Evolutionary conservation across 108 stramenopile genomes (phyloP).

Genomic region (Aurantiochytrium sp.): DNA sequence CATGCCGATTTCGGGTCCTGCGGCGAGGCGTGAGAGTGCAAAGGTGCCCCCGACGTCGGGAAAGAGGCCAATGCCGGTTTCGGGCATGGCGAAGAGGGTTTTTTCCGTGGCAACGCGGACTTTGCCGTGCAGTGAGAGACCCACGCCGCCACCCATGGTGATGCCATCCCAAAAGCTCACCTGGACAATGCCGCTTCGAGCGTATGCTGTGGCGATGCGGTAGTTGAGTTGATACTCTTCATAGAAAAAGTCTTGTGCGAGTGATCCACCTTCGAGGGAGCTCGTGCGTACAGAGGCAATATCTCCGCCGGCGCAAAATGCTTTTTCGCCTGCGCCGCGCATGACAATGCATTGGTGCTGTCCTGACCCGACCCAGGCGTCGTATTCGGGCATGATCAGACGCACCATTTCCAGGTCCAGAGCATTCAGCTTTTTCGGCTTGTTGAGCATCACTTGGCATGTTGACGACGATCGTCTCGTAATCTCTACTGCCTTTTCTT

Average conservation of each 20-base stretch:
- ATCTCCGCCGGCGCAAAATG: slow-evolving; percentile 92
- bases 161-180: slow-evolving; percentile 91
- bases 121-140: slow-evolving; percentile 77
- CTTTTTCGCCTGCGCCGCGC: slow-evolving; percentile 17
- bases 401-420: slow-evolving; percentile 26
- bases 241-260: slow-evolving; percentile 61
- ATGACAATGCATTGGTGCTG: background rate
- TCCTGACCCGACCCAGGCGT: background rate
- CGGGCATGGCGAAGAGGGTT: slow-evolving; percentile 92
- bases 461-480: background rate
- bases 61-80: slow-evolving; percentile 89
- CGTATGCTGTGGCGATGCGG: slow-evolving; percentile 41
- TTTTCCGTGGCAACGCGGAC: slow-evolving; percentile 86
- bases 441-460: slow-evolving; percentile 19
- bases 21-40: slow-evolving; percentile 72
- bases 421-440: slow-evolving; percentile 36
- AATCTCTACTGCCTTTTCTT: background rate
- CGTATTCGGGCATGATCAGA: background rate
- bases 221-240: slow-evolving; percentile 80
- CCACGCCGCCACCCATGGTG: slow-evolving; percentile 97
- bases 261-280: background rate
- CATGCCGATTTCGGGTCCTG: slow-evolving; percentile 57
- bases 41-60: slow-evolving; percentile 88
- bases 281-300: slow-evolving; percentile 58
- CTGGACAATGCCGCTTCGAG: slow-evolving; percentile 41